phyloP scores from a whole-genome alignment of 2,329 filamentous ascomycete species.

The Phialocephala sp. region DNA sequence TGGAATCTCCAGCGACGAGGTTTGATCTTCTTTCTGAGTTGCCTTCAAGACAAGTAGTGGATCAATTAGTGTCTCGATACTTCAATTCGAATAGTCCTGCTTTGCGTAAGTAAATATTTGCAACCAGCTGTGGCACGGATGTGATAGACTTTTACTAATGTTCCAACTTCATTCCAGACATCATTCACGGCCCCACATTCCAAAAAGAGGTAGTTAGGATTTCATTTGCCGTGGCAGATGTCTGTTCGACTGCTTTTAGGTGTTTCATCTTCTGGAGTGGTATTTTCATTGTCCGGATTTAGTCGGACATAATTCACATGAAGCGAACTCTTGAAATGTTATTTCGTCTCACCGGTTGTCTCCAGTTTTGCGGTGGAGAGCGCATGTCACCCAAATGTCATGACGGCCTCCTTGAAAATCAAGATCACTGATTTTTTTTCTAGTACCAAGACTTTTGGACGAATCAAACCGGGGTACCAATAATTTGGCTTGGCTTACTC shows the following conservation, averaged over 20 bases:
- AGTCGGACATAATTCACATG: neutral
- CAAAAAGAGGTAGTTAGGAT: conserved; percentile 47
- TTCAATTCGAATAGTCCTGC: conserved; percentile 60
- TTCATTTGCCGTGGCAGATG: neutral
- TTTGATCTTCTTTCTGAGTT: conserved; percentile 55
- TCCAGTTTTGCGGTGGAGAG: too few species aligned
- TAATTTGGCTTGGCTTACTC: conserved; percentile 57
- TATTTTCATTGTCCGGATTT: neutral
- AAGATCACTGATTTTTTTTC: conserved; percentile 13
- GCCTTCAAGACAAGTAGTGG: conserved; percentile 53
- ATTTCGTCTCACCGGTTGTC: neutral
- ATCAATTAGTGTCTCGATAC: conserved; percentile 58
- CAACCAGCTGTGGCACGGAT: neutral
- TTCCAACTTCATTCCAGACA: conserved; percentile 45
- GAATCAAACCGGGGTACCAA: conserved; percentile 46
- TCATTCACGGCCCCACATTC: conserved; percentile 60
- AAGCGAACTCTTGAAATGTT: neutral
- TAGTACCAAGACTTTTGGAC: conserved; percentile 58
- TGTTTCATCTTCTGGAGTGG: neutral
- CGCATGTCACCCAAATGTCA: too few species aligned
- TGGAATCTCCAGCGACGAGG: conserved; percentile 47
- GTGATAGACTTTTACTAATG: neutral
- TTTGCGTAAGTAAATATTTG: conserved; percentile 48
- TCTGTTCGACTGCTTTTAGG: neutral
- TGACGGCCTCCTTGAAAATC: neutral